These are phyloP conservation scores for Aristolochia fimbriata DNA, from an alignment of 164 flowering plant genomes.

Conservation along the genomic window DNA sequence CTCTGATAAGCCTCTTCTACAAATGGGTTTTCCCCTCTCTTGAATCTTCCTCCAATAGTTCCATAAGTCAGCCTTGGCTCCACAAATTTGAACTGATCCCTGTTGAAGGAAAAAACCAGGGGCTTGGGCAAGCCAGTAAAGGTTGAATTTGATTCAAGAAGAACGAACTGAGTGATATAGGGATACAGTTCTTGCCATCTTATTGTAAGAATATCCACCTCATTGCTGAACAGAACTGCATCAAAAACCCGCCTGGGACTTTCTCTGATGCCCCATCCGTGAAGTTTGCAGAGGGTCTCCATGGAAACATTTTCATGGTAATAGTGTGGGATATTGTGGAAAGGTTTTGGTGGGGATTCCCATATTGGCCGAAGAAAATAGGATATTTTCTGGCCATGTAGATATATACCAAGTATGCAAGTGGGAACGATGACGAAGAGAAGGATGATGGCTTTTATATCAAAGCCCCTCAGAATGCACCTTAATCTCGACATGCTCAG, in stretches of 20 bases:
- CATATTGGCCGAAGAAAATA: conserved; percentile 80
- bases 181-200: conserved; percentile 87
- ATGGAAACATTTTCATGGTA: conserved; percentile 69
- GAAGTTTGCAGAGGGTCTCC: conserved; percentile 79
- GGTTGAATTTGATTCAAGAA: conserved; percentile 87
- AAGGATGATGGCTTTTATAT: conserved; percentile 41
- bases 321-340: conserved; percentile 58
- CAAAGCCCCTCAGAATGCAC: conserved; percentile 55
- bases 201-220: conserved; percentile 62
- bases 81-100: conserved; percentile 49
- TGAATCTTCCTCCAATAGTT: conserved; percentile 63
- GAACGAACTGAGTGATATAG: conserved; percentile 69
- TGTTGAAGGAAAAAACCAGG: conserved; percentile 35
- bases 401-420: conserved; percentile 34
- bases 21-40: conserved; percentile 77
- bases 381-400: conserved; percentile 73
- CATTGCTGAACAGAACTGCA: conserved; percentile 83
- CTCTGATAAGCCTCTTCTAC: conserved; percentile 91
- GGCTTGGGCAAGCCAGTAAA: conserved; percentile 72
- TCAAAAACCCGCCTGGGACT: conserved; percentile 78
- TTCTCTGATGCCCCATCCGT: conserved; percentile 84
- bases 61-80: conserved; percentile 72
- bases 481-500: conserved; percentile 49
- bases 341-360: conserved; percentile 89
- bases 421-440: conserved; percentile 47